These are phyloP conservation scores for Gossypium davidsonii DNA, from an alignment of 441 rosid species.

Conservation along the genomic window DNA sequence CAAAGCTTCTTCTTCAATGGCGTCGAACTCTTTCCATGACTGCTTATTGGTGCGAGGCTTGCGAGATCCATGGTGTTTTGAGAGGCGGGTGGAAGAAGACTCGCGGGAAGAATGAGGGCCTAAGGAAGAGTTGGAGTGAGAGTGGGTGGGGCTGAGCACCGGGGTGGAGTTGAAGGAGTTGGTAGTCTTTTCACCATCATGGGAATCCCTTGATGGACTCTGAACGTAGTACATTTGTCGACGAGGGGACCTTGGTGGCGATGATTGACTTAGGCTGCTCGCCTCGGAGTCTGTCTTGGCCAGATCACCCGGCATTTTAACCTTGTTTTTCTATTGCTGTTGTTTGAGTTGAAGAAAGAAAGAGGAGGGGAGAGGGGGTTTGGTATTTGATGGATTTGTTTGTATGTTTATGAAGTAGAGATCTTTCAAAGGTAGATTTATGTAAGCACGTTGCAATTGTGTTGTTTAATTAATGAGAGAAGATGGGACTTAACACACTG, in stretches of 20 bases:
- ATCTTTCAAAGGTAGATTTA: not conserved
- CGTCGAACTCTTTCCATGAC: conserved; percentile 40
- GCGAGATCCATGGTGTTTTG: conserved; percentile 18
- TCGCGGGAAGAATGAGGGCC: conserved; percentile 43
- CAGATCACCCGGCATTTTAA: conserved; percentile 36
- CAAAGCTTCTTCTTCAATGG: conserved; percentile 50
- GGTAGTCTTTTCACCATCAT: conserved; percentile 41
- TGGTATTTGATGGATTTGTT: too few relatives aligned
- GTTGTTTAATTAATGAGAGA: conserved; percentile 18
- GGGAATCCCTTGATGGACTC: conserved; percentile 48
- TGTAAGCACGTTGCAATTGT: conserved; percentile 19
- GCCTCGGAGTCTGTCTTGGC: conserved; percentile 42
- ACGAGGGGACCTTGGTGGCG: conserved; percentile 33
- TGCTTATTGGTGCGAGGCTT: conserved; percentile 10
- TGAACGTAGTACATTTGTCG: conserved; percentile 42
- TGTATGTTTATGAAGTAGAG: not conserved
- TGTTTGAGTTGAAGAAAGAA: not conserved
- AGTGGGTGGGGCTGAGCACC: conserved; percentile 40
- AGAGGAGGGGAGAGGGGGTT: not conserved
- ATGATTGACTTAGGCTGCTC: conserved; percentile 37
- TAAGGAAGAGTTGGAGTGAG: conserved; percentile 41
- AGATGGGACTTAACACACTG: conserved; percentile 18
- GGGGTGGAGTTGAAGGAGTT: conserved; percentile 46
- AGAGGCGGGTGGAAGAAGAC: conserved; percentile 41
- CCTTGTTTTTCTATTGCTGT: not conserved